Evolutionary conservation across 2,329 filamentous ascomycete genomes (phyloP).

Genomic region (Hypoxylon sp.): DNA sequence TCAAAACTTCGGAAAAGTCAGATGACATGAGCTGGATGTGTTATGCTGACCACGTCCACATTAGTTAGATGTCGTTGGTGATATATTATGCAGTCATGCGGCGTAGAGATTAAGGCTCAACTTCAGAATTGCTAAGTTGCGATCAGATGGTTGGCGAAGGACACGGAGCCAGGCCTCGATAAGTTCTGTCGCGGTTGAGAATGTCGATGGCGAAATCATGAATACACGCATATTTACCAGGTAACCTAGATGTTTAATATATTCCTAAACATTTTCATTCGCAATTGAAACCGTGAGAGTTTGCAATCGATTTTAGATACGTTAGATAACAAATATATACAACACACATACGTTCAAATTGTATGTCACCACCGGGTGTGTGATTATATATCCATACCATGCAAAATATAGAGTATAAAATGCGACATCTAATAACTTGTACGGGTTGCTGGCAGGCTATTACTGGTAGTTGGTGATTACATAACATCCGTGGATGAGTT

Average conservation of each 20-base stretch:
- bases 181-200: conserved; percentile 14
- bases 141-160: conserved; percentile 7
- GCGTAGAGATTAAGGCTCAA: conserved; percentile 18
- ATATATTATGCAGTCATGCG: conserved; percentile 30
- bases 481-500: conserved; percentile 1
- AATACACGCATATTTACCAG: conserved; percentile 1
- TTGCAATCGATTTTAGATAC: neutral
- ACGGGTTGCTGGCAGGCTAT: conserved; percentile 13
- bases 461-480: conserved; percentile 19
- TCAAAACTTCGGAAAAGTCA: conserved; percentile 22
- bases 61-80: conserved; percentile 12
- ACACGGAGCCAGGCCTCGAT: conserved; percentile 6
- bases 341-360: neutral
- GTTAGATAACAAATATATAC: neutral
- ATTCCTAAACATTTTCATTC: neutral
- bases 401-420: conserved; percentile 14
- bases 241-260: neutral
- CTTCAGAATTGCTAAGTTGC: conserved; percentile 11
- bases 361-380: conserved; percentile 13
- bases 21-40: conserved; percentile 35
- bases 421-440: conserved; percentile 20
- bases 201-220: conserved; percentile 2
- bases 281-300: neutral
- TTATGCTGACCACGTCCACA: conserved; percentile 19
- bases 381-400: conserved; percentile 9